Evolutionary conservation across 805 yeast species (phyloP).

Genomic region (Nakazawaea populi): DNA sequence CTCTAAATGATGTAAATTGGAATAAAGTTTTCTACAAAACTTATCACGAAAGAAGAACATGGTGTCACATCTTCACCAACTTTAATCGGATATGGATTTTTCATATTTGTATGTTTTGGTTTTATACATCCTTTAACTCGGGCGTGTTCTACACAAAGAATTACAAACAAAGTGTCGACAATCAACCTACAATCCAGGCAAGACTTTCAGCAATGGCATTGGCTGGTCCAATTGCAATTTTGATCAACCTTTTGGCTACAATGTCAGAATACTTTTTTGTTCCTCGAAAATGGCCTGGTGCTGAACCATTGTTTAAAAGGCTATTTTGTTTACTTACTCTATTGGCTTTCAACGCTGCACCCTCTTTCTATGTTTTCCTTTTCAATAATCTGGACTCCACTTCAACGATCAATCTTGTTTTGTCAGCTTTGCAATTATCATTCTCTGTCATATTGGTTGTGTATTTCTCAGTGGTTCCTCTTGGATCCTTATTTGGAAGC

Average conservation of each 20-base stretch:
- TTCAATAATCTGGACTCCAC: constrained; percentile 27
- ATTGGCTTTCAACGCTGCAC: constrained; percentile 40
- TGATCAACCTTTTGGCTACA: constrained; percentile 51
- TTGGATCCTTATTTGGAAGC: constrained; percentile 44
- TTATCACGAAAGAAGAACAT: constrained; percentile 65
- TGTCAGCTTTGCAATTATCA: constrained; percentile 51
- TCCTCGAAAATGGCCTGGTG: constrained; percentile 72
- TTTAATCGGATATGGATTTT: constrained; percentile 78
- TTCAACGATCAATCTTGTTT: constrained; percentile 29
- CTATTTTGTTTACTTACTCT: constrained; percentile 34
- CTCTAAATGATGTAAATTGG: constrained; percentile 60
- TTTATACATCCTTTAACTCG: constrained; percentile 62
- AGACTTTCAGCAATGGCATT: constrained; percentile 54
- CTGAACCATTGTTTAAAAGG: constrained; percentile 50
- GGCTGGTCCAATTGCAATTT: constrained; percentile 59
- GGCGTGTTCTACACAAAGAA: constrained; percentile 59
- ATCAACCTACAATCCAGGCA: constrained; percentile 54
- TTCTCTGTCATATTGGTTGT: constrained; percentile 48
- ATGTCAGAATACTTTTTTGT: constrained; percentile 55
- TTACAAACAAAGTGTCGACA: constrained; percentile 47
- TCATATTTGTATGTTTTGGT: constrained; percentile 73
- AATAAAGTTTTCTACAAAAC: constrained; percentile 64
- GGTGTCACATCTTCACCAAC: constrained; percentile 70
- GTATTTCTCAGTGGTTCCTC: constrained; percentile 58
- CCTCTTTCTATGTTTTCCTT: constrained; percentile 46